Evolutionary conservation across 2,329 filamentous ascomycete species (phyloP), one percentile per base, ranked within the genome.

Genomic region (Xylariales sp.): DNA sequence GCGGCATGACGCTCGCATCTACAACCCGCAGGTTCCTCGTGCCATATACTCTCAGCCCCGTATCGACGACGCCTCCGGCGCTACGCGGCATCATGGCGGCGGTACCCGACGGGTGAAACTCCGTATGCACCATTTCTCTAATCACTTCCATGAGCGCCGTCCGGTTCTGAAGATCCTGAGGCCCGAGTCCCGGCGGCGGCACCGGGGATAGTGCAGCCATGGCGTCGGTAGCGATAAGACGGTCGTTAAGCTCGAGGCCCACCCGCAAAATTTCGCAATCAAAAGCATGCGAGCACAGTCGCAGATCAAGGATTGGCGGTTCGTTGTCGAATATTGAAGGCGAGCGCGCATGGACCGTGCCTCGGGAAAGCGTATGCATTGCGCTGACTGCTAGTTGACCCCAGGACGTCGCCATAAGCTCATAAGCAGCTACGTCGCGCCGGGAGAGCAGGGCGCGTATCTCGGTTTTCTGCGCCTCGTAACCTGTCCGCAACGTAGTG

Each of bases 341-440:
- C 0, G 80, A 81, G 7, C 68, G 76, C 28, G 84, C 80, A 30
- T 77, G 72, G 9, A 84, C 77, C 0, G 74, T 80, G n/a, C 83
- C 83, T 3, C 83, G 78, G 4, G 82, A 82, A n/a, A 85, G 77
- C 0, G 80, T 77, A 14, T 82, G 82, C 74, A 82, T 81, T 28
- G 56, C 70, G 59, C 73, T 75, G 16, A 78, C 69, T n/a, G 74
- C 75, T 5, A 79, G 66, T n/a, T 77, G 71, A 2, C 75, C 77
- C 75, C 74, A 77, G 6, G 77, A 79, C 7, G 75, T 75, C 9
- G 72, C 75, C 71, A 78, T 78, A 16, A 77, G 56, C 65, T 79
- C 75, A 55, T 75, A 75, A 2, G 69, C 73, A 7, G 75, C 68
- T 0, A 72, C 71, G 32, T 75, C 71, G 5, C 43, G 64, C 43